phyloP scores from a whole-genome alignment of 108 stramenopile species.

The Parietichytrium sp. region DNA sequence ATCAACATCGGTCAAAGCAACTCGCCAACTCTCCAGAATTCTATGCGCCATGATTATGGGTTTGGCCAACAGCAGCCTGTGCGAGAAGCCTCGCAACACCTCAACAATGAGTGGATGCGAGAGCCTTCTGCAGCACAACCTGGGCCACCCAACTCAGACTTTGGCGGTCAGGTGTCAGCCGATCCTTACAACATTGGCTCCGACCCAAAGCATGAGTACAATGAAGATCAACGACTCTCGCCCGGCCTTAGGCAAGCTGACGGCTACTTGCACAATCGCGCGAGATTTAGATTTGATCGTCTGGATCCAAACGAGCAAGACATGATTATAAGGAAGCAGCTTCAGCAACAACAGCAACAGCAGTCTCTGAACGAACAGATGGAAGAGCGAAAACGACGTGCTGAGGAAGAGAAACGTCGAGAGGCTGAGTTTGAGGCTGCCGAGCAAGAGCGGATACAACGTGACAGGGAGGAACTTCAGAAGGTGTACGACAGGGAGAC shows the following conservation, averaged over 20 bases:
- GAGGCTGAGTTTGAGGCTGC: background rate
- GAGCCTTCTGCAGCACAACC: background rate
- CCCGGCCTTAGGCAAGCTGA: no score
- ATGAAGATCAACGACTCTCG: background rate
- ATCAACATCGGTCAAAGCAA: background rate
- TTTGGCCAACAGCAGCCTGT: background rate
- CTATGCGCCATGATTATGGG: background rate
- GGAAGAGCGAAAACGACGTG: background rate
- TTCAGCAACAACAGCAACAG: background rate
- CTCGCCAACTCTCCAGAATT: background rate
- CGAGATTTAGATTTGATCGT: constrained; percentile 21
- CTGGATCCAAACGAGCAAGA: constrained; percentile 36
- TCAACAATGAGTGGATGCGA: background rate
- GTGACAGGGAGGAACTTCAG: background rate
- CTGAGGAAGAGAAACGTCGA: background rate
- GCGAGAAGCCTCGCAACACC: no score
- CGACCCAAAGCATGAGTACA: background rate
- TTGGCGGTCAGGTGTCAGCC: background rate
- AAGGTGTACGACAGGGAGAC: background rate
- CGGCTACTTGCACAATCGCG: constrained; percentile 28
- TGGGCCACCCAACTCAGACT: background rate
- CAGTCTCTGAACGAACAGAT: background rate
- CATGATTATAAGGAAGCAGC: background rate
- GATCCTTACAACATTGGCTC: background rate
- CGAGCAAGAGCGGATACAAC: background rate